phyloP scores from a whole-genome alignment of 352 stramenopile genomes.

The Globisporangium uncinulatum region DNA sequence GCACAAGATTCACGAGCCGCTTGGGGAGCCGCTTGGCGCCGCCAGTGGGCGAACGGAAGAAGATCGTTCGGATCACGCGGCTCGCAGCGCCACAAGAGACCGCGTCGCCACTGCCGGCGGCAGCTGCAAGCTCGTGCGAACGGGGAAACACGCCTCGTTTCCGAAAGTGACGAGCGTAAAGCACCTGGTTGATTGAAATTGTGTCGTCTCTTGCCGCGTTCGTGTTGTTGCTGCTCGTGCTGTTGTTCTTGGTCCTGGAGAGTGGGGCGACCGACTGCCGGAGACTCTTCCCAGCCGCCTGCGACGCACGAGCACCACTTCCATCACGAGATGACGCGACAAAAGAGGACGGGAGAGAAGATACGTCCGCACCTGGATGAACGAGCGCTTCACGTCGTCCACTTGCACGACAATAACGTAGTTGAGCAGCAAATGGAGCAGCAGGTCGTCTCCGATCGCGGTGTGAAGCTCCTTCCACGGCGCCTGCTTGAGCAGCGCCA shows the following conservation, averaged over 20 bases:
- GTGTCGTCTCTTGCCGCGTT: conserved; percentile 1
- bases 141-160: conserved; percentile 29
- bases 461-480: conserved; percentile 46
- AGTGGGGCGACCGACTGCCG: conserved; percentile 15
- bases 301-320: not conserved
- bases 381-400: conserved; percentile 21
- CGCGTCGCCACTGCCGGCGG: conserved; percentile 21
- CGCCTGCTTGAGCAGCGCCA: conserved; percentile 46
- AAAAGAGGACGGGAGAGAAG: too few species aligned
- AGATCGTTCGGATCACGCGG: conserved; percentile 45
- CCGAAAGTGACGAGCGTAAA: conserved; percentile 46
- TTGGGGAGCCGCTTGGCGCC: conserved; percentile 40
- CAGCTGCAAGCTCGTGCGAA: conserved; percentile 28
- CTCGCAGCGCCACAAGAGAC: conserved; percentile 32
- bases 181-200: conserved; percentile 54
- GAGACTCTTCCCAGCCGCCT: conserved; percentile 52
- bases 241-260: not conserved
- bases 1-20: conserved; percentile 53
- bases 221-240: not conserved
- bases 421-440: conserved; percentile 59
- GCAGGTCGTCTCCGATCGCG: conserved; percentile 57
- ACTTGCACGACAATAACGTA: conserved; percentile 52
- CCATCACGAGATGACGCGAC: not conserved
- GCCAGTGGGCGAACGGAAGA: conserved; percentile 7
- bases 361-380: conserved; percentile 39